Percentiles rank a stretch among this genome's conserved stretches.
These are phyloP conservation scores for Pleoardoris graminearum DNA, from an alignment of 2,329 filamentous ascomycete species.

Conservation along the genomic window DNA sequence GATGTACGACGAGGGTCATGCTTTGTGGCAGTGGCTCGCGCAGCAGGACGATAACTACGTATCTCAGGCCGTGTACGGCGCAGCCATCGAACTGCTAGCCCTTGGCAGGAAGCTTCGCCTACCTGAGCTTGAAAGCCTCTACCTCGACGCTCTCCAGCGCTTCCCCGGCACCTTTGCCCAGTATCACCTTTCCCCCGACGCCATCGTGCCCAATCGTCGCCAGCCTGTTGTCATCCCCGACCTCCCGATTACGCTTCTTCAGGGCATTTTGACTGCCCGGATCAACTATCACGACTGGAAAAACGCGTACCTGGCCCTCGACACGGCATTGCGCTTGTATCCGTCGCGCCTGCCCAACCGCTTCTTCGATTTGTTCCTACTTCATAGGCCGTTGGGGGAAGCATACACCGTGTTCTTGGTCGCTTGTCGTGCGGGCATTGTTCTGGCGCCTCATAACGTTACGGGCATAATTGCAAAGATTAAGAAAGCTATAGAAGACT, in stretches of 20 bases:
- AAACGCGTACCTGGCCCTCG: slow-evolving; percentile 55
- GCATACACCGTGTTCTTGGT: slow-evolving; percentile 54
- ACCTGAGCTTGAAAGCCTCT: slow-evolving; percentile 51
- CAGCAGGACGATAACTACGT: slow-evolving; percentile 48
- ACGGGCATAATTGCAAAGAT: slow-evolving; percentile 42
- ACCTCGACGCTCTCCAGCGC: slow-evolving; percentile 49
- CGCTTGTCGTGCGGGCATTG: slow-evolving; percentile 51
- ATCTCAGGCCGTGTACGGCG: slow-evolving; percentile 51
- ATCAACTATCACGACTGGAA: slow-evolving; percentile 51
- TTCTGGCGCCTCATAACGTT: slow-evolving; percentile 35
- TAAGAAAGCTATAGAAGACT: slow-evolving; percentile 22
- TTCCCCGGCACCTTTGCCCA: slow-evolving; percentile 53
- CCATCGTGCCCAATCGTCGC: slow-evolving; percentile 50
- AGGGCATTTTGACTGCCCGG: slow-evolving; percentile 54
- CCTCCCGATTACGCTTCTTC: slow-evolving; percentile 50
- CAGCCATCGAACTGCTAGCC: slow-evolving; percentile 55
- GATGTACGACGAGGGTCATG: slow-evolving; percentile 43
- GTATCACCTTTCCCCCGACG: slow-evolving; percentile 53
- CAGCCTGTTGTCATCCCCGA: slow-evolving; percentile 36
- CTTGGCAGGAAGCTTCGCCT: slow-evolving; percentile 45
- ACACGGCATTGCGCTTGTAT: slow-evolving; percentile 53
- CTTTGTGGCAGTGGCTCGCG: slow-evolving; percentile 55
- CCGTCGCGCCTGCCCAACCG: slow-evolving; percentile 48
- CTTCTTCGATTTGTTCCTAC: slow-evolving; percentile 52
- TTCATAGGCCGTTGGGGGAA: slow-evolving; percentile 52